Evolutionary conservation across 192 early-diverging fungal genomes (phyloP), one percentile per base, ranked within the genome.

Genomic region (Gamsiella multidivaricata): DNA sequence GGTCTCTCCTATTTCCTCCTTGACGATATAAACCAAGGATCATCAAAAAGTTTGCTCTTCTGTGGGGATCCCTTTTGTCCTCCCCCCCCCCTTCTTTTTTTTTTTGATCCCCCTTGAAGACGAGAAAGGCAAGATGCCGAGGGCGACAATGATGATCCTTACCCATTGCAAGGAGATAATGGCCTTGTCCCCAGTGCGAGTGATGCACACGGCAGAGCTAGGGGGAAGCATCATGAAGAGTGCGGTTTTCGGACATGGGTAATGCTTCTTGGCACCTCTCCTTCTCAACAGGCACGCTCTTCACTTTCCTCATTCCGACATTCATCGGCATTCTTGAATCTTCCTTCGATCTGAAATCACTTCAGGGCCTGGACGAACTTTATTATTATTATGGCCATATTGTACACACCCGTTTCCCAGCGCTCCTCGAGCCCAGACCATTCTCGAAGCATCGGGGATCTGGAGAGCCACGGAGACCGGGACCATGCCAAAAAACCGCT

Each of bases 361-460:
- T n/a, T n/a, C n/a, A n/a, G n/a, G n/a, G n/a, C n/a, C n/a, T n/a
- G n/a, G n/a, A 15, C 25, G 20, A 20, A 15, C n/a, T 8, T 36
- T 8, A 5, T 0, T 10, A 33, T 17, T 5, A 31, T 10, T 29
- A 67, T 67, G 65, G 34, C 65, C 14, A 17, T 37, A 20, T 23
- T 20, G 32, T 71, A 71, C 23, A 57, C 33, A 5, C 69, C 61
- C 0, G 22, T 71, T 9, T 54, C 23, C 15, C 69, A 70, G 34
- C 61, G 43, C 2, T 39, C 53, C 2, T 43, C 53, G 26, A 10
- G 9, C 11, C 11, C 36, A 20, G 31, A 26, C 5, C 25, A 26
- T 53, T 25, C 34, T n/a, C 54, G 25, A 20, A 37, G 64, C 42
- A 55, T 23, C 20, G 46, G 43, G 14, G 61, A 63, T 37, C 39